Evolutionary conservation across 305 asterid genomes (phyloP).

Genomic region (Fraxinus angustifolia): DNA sequence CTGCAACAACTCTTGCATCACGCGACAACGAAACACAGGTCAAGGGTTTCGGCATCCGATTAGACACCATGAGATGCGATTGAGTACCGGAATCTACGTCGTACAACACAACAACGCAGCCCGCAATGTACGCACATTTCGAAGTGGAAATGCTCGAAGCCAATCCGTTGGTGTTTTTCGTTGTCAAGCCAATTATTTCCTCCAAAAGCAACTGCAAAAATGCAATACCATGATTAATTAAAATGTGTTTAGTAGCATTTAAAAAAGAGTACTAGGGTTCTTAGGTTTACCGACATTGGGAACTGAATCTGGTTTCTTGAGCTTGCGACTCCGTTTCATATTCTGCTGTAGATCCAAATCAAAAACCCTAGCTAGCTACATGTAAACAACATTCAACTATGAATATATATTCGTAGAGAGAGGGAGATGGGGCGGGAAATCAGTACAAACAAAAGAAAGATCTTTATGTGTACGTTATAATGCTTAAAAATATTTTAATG

Average conservation of each 20-base stretch:
- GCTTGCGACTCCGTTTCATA: conserved; percentile 47
- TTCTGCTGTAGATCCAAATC: conserved; percentile 20
- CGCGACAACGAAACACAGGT: conserved; percentile 50
- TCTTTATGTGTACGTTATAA: conserved; percentile 13
- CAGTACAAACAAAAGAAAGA: conserved; percentile 24
- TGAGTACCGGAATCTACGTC: conserved; percentile 47
- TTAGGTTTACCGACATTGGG: conserved; percentile 31
- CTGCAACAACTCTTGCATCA: conserved; percentile 49
- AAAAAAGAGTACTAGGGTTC: not conserved
- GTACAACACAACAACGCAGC: conserved; percentile 62
- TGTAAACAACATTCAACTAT: not conserved
- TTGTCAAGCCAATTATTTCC: conserved; percentile 59
- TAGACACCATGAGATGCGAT: conserved; percentile 48
- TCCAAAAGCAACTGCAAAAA: conserved; percentile 46
- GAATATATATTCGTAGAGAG: conserved; percentile 14
- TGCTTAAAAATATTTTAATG: not conserved
- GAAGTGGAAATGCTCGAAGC: conserved; percentile 52
- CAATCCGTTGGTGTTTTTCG: conserved; percentile 53
- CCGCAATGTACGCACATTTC: conserved; percentile 53
- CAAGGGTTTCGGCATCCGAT: conserved; percentile 52
- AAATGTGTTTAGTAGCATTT: not conserved
- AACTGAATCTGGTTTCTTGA: conserved; percentile 32
- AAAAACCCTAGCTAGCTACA: conserved; percentile 32
- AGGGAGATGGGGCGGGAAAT: conserved; percentile 45
- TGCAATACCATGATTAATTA: not conserved